phyloP scores from a whole-genome alignment of 1,284 basidiomycete genomes.

The Puccinia triticina region DNA sequence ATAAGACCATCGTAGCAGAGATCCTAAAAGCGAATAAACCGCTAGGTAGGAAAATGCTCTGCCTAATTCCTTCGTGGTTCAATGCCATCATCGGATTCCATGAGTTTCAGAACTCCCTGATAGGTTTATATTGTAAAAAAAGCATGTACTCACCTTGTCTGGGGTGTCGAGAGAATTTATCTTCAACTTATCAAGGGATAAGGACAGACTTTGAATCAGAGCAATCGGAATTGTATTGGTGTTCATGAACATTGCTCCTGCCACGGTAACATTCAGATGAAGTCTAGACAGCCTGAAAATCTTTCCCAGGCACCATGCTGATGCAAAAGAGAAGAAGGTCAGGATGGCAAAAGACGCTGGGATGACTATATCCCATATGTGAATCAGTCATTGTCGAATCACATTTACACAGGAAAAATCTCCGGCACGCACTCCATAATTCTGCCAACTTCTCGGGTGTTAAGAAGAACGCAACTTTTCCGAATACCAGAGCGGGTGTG shows the following conservation, averaged over 20 bases:
- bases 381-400: background rate
- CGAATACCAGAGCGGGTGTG: conserved; percentile 61
- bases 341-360: conserved; percentile 62
- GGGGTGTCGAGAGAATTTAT: conserved; percentile 56
- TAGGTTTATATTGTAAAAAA: background rate
- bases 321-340: conserved; percentile 58
- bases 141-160: conserved; percentile 51
- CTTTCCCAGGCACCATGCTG: conserved; percentile 58
- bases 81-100: background rate
- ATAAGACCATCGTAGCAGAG: conserved; percentile 62
- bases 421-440: conserved; percentile 56
- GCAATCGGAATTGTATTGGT: conserved; percentile 62
- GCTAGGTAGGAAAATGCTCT: conserved; percentile 60
- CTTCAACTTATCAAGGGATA: conserved; percentile 56
- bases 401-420: background rate
- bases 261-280: conserved; percentile 61
- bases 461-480: conserved; percentile 63
- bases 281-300: conserved; percentile 58
- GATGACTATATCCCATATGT: conserved; percentile 54
- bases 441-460: conserved; percentile 61
- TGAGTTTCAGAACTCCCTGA: background rate
- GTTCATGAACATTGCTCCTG: conserved; percentile 53
- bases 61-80: background rate
- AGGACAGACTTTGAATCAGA: conserved; percentile 62
- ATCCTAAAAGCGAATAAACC: conserved; percentile 62